Evolutionary conservation across 73 alveolate genomes (phyloP).

Genomic region (Paramecium pentaurelia): DNA sequence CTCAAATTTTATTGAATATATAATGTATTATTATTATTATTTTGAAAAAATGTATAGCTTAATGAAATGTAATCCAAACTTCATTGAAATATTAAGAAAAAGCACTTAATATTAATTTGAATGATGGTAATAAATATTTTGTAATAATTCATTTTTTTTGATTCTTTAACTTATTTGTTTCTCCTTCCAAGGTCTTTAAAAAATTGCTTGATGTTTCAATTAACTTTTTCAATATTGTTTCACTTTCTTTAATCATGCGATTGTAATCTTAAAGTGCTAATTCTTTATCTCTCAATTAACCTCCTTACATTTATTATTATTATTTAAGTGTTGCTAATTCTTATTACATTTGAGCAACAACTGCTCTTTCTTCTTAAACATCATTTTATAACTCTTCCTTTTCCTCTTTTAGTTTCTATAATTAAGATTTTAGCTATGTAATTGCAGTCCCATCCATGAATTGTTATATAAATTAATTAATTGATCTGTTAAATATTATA

Average conservation of each 20-base stretch:
- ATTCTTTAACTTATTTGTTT: slow-evolving; percentile 11
- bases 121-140: not conserved
- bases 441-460: slow-evolving; percentile 43
- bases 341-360: slow-evolving; percentile 28
- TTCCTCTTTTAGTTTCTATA: not conserved
- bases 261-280: slow-evolving; percentile 39
- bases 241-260: slow-evolving; percentile 42
- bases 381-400: slow-evolving; percentile 7
- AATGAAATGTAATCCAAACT: not conserved
- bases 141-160: not conserved
- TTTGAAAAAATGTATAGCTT: not conserved
- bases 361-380: slow-evolving; percentile 21
- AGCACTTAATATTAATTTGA: not conserved
- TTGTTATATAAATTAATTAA: not conserved
- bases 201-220: slow-evolving; percentile 21
- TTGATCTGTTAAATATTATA: not conserved
- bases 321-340: not conserved
- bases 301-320: not conserved
- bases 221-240: slow-evolving; percentile 1
- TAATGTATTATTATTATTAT: too few relatives aligned
- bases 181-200: slow-evolving; percentile 22
- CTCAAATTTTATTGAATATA: too few relatives aligned
- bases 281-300: slow-evolving; percentile 36
- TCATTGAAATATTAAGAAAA: not conserved
- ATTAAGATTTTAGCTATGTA: not conserved